Conservation (phyloP, 2,329 filamentous ascomycete genomes). For the Neoscytalidium dimidiatum region DNA sequence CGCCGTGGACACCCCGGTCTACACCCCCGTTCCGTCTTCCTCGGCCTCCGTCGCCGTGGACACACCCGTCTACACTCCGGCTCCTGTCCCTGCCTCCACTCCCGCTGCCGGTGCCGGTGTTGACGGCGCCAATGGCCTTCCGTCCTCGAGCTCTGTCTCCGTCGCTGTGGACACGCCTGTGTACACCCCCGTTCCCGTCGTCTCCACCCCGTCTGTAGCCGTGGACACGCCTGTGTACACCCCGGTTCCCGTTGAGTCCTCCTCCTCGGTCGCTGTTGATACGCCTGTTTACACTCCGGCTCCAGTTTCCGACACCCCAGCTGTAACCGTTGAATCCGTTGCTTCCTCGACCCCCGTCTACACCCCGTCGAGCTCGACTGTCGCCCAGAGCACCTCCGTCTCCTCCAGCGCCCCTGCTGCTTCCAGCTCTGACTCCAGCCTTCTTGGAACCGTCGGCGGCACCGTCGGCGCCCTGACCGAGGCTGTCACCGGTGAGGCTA, state of each 20-base stretch:
- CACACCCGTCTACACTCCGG: conserved; percentile 2
- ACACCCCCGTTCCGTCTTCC: neutral
- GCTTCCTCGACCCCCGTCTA: neutral
- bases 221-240: neutral
- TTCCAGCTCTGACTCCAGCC: neutral
- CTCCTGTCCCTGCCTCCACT: neutral
- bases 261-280: neutral
- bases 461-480: neutral
- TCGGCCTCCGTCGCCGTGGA: neutral
- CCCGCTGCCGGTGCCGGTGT: neutral
- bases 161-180: neutral
- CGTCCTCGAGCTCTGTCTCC: neutral
- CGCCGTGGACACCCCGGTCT: conserved; percentile 4
- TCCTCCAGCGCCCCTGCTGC: conserved; percentile 13
- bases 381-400: neutral
- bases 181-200: neutral
- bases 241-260: neutral
- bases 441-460: neutral
- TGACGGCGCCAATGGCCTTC: neutral
- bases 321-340: neutral
- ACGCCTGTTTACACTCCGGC: neutral
- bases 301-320: neutral
- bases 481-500: conserved; percentile 32
- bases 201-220: neutral
- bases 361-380: neutral